Conservation (phyloP, 305 asterid species). For the Stenogyne calaminthoides region DNA sequence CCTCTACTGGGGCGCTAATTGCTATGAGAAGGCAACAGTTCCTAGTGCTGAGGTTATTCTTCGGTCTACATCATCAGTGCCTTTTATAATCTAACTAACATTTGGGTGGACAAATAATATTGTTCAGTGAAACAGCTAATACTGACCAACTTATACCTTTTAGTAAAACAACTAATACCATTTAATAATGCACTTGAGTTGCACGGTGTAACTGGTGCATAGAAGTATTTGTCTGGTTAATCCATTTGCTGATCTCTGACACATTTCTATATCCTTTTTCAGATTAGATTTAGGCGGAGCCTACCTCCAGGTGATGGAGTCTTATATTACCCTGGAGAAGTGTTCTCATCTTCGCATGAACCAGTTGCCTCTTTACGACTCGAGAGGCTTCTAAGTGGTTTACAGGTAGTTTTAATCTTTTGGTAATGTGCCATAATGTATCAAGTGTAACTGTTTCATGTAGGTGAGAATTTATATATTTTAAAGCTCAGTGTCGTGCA, state of each 20-base stretch:
- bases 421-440: constrained; percentile 13
- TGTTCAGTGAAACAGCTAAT: too few species aligned
- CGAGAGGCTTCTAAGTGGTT: constrained; percentile 93
- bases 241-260: constrained; percentile 13
- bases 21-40: constrained; percentile 93
- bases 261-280: constrained; percentile 30
- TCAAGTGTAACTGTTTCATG: background rate
- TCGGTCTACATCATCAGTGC: constrained; percentile 17
- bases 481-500: too few species aligned
- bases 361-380: constrained; percentile 94
- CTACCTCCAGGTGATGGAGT: constrained; percentile 99
- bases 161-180: too few species aligned
- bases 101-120: too few species aligned
- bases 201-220: too few species aligned
- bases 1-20: constrained; percentile 98
- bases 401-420: constrained; percentile 60
- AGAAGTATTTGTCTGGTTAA: too few species aligned
- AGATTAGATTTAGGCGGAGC: constrained; percentile 93
- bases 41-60: constrained; percentile 90
- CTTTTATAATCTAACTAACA: background rate
- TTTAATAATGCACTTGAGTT: too few species aligned
- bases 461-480: too few species aligned
- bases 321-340: constrained; percentile 93
- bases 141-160: too few species aligned
- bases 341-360: constrained; percentile 82